Evolutionary conservation across 495 filamentous ascomycete species (phyloP).

Genomic region (Sordaria brevicollis): DNA sequence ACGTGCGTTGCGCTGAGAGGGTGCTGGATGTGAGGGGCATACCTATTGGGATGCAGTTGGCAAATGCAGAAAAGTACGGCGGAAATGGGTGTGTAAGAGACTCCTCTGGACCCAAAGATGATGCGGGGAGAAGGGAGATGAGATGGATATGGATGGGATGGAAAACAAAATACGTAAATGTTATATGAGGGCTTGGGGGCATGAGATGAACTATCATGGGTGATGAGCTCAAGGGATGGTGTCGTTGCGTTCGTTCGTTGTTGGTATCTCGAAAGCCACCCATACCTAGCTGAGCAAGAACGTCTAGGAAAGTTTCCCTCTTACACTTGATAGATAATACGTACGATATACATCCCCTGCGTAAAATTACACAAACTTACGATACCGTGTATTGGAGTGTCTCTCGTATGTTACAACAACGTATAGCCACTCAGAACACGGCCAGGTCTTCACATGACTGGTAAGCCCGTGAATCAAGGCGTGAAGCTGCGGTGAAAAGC

Average conservation of each 20-base stretch:
- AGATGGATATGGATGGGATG: neutral
- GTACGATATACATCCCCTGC: too few relatives aligned
- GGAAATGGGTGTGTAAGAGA: neutral
- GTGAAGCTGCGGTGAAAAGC: neutral
- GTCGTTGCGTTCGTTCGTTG: neutral
- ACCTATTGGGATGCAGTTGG: neutral
- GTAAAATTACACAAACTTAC: neutral
- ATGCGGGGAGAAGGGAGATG: neutral
- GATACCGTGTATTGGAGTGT: neutral
- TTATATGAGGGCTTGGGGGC: too few relatives aligned
- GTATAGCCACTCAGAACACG: neutral
- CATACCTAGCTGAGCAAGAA: neutral
- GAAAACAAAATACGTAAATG: neutral
- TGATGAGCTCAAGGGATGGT: neutral
- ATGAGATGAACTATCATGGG: neutral
- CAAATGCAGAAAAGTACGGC: neutral
- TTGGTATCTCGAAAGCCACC: neutral
- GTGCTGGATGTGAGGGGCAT: neutral
- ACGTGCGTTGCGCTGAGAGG: neutral
- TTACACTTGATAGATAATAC: neutral
- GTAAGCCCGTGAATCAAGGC: neutral
- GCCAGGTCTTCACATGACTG: neutral
- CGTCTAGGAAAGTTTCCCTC: too few relatives aligned
- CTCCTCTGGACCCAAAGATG: neutral
- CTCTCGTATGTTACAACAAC: neutral